phyloP scores from a whole-genome alignment of 1,284 basidiomycete species.

The Cystobasidiaceae sp. region DNA sequence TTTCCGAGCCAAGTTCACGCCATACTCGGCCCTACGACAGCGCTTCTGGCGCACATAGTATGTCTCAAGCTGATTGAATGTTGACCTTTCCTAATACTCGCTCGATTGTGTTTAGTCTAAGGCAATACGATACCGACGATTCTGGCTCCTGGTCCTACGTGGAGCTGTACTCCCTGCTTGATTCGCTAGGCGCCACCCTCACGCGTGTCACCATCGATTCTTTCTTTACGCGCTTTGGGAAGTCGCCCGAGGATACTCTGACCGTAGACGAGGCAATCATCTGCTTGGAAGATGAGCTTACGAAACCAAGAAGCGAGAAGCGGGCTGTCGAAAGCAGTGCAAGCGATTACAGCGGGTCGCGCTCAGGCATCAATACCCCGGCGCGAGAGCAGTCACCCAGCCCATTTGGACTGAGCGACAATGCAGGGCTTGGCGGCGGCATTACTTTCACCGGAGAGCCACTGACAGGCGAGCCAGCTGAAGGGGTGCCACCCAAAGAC shows the following conservation, averaged over 20 bases:
- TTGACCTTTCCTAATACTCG: neutral
- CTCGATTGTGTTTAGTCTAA: constrained; percentile 50
- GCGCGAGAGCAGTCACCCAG: neutral
- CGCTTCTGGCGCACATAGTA: constrained; percentile 19
- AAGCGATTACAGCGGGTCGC: neutral
- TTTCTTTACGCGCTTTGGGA: constrained; percentile 70
- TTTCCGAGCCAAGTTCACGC: constrained; percentile 82
- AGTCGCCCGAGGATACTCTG: constrained; percentile 65
- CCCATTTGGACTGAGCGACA: constrained; percentile 5
- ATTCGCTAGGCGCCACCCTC: constrained; percentile 90
- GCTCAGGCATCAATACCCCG: constrained; percentile 18
- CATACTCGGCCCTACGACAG: constrained; percentile 83
- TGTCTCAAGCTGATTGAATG: constrained; percentile 43
- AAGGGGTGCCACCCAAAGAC: constrained; percentile 10
- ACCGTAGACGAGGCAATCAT: constrained; percentile 71
- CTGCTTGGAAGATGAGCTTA: constrained; percentile 70
- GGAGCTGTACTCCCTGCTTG: constrained; percentile 92
- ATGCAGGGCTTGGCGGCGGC: neutral
- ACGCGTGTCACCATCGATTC: constrained; percentile 69
- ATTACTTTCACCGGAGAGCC: constrained; percentile 19
- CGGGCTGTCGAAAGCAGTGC: constrained; percentile 47
- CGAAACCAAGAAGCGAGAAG: constrained; percentile 65
- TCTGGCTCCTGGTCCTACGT: constrained; percentile 69
- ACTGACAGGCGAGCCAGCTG: constrained; percentile 10
- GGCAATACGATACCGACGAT: constrained; percentile 87